Evolutionary conservation across 1,139 yeast species (phyloP).

Genomic region (Hyphopichia khmerensis): DNA sequence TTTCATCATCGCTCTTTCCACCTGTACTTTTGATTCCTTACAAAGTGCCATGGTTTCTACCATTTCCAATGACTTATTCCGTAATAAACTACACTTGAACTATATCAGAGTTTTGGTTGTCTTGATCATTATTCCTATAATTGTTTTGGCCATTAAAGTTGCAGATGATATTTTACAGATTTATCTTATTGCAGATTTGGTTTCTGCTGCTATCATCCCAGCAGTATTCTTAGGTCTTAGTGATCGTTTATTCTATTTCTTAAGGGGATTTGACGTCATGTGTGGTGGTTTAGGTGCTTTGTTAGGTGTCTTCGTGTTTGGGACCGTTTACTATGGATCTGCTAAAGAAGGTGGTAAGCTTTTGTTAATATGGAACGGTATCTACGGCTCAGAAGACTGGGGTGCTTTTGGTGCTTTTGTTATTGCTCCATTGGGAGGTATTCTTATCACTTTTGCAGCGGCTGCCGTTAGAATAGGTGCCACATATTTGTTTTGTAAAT

Average conservation of each 20-base stretch:
- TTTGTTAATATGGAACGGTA: slow-evolving; percentile 69
- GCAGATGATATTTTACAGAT: slow-evolving; percentile 84
- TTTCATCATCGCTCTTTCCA: slow-evolving; percentile 69
- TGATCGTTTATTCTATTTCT: slow-evolving; percentile 57
- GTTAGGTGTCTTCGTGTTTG: slow-evolving; percentile 77
- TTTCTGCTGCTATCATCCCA: slow-evolving; percentile 85
- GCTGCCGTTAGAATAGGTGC: slow-evolving; percentile 51
- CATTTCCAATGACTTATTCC: slow-evolving; percentile 82
- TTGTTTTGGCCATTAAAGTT: slow-evolving; percentile 76
- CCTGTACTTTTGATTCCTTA: slow-evolving; percentile 86
- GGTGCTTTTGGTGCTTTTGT: slow-evolving; percentile 94
- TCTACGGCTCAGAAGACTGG: slow-evolving; percentile 81
- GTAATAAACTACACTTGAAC: slow-evolving; percentile 68
- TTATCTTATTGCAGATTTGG: slow-evolving; percentile 85
- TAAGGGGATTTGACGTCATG: slow-evolving; percentile 81
- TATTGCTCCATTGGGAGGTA: slow-evolving; percentile 82
- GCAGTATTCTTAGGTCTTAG: slow-evolving; percentile 79
- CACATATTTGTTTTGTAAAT: slow-evolving; percentile 34
- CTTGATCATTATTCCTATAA: slow-evolving; percentile 75
- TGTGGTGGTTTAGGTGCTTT: slow-evolving; percentile 83
- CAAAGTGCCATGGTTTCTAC: slow-evolving; percentile 90
- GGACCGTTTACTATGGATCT: slow-evolving; percentile 69
- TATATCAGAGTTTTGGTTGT: slow-evolving; percentile 75
- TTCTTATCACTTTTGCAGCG: slow-evolving; percentile 54
- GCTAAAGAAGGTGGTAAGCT: slow-evolving; percentile 81